phyloP scores from a whole-genome alignment of 2,329 filamentous ascomycete species.

The Pseudocercospora eumusae region DNA sequence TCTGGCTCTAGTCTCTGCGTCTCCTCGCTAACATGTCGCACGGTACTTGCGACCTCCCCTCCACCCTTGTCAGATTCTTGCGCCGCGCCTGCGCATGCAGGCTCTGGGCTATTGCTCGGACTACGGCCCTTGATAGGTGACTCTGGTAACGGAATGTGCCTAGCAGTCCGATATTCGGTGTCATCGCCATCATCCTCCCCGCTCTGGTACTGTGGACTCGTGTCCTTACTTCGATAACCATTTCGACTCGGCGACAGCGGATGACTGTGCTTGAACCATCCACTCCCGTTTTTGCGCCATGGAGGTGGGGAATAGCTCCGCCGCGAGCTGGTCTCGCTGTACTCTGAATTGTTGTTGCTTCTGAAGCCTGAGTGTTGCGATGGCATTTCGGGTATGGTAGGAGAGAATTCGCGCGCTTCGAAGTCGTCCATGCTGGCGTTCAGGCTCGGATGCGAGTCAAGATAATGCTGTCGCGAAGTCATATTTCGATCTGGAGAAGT shows the following conservation, averaged over 20 bases:
- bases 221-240: conserved; percentile 57
- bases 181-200: conserved; percentile 54
- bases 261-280: conserved; percentile 56
- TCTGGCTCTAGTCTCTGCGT: conserved; percentile 25
- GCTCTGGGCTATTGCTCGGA: conserved; percentile 38
- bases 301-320: conserved; percentile 67
- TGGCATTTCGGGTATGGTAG: conserved; percentile 56
- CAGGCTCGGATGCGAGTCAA: conserved; percentile 57
- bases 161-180: conserved; percentile 36
- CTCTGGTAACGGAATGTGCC: conserved; percentile 58
- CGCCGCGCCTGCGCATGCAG: conserved; percentile 21
- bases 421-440: conserved; percentile 64
- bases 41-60: conserved; percentile 21
- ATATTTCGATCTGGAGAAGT: conserved; percentile 14
- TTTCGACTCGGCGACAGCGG: conserved; percentile 46
- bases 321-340: conserved; percentile 49
- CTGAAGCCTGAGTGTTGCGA: conserved; percentile 67
- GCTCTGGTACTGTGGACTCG: conserved; percentile 60
- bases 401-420: conserved; percentile 56
- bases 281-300: conserved; percentile 61
- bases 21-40: conserved; percentile 26
- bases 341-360: conserved; percentile 47
- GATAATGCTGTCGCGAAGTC: conserved; percentile 29
- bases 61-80: conserved; percentile 28
- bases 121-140: conserved; percentile 49